Conservation (phyloP, 495 filamentous ascomycete species). For the Terfezia claveryi region DNA sequence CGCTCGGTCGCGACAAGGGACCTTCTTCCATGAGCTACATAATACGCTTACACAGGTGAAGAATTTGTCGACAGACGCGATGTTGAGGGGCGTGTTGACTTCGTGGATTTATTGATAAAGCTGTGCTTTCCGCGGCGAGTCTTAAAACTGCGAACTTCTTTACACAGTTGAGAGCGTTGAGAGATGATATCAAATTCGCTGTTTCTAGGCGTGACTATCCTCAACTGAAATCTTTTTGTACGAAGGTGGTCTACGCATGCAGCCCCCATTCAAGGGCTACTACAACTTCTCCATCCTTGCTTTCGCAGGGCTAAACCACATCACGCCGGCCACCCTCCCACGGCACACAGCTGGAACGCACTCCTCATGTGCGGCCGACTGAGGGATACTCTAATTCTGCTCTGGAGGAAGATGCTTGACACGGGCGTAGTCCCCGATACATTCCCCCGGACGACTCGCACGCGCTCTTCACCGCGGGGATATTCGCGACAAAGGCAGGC, state of each 20-base stretch:
- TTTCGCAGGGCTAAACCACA: conserved; percentile 2
- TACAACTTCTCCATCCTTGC: conserved; percentile 10
- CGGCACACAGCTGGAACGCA: conserved; percentile 11
- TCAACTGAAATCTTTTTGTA: conserved; percentile 4
- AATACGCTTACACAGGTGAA: neutral
- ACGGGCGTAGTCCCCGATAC: conserved; percentile 11
- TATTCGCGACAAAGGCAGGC: conserved; percentile 3
- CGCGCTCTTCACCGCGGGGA: conserved; percentile 4
- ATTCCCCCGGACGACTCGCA: conserved; percentile 15
- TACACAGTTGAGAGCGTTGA: conserved; percentile 4
- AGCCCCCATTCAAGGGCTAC: neutral
- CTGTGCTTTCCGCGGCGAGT: neutral
- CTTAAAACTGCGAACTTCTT: neutral
- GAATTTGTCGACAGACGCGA: neutral
- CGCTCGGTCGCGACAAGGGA: too few relatives aligned
- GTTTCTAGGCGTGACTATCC: conserved; percentile 1
- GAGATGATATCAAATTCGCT: conserved; percentile 1
- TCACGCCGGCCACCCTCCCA: conserved; percentile 7
- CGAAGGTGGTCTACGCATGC: neutral
- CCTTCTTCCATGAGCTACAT: neutral
- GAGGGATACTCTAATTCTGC: conserved; percentile 3
- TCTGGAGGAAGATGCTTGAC: conserved; percentile 12
- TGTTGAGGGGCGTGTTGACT: neutral
- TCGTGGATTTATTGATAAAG: neutral
- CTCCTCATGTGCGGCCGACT: conserved; percentile 5